Base-by-base conservation (phyloP, 345 rosid genomes). In the Acer negundo region DNA sequence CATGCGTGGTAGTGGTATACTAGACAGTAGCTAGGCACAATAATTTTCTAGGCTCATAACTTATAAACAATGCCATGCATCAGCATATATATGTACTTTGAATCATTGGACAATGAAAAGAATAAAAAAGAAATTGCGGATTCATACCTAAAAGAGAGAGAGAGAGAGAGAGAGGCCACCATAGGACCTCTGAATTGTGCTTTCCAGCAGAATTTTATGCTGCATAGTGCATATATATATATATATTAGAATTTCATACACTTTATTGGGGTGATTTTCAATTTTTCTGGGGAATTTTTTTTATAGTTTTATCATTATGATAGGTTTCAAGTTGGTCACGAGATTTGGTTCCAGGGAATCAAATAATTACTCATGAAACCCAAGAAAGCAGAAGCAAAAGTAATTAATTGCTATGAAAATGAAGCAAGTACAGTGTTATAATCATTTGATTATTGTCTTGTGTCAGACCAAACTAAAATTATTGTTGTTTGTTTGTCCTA, bases 401-500 rank as follows among this genome's bases (percentile, higher is more conserved):
- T n/a, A 65, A 44, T 46, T 24, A 67, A 66, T 51, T 51, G 24
- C 3, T 65, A 75, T 66, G 64, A 49, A 35, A 12, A 38, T 65
- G 65, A 47, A 49, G 51, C 38, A 70, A 77, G 70, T 77, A 70
- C 70, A 77, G 80, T 77, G 70, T 61, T 8, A 72, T 16, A 64
- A 79, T 72, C 69, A 68, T 65, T 69, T 47, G 71, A 73, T 79
- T 62, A 72, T 76, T 79, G 75, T 42, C 80, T 66, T 47, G 40
- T 74, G 79, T 73, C 62, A 62, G 63, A 23, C 67, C 58, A 46
- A 58, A 58, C 68, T 76, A 47, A 70, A 58, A 65, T 74, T 65
- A 70, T 74, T 74, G 55, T 56, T 77, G 67, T 67, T 65, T 65
- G 79, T 82, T 65, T 70, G 79, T 82, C 75, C 59, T 31, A 67